Conservation (phyloP, 805 yeast species). For the Cyberlindnera samutprakarnensis region DNA sequence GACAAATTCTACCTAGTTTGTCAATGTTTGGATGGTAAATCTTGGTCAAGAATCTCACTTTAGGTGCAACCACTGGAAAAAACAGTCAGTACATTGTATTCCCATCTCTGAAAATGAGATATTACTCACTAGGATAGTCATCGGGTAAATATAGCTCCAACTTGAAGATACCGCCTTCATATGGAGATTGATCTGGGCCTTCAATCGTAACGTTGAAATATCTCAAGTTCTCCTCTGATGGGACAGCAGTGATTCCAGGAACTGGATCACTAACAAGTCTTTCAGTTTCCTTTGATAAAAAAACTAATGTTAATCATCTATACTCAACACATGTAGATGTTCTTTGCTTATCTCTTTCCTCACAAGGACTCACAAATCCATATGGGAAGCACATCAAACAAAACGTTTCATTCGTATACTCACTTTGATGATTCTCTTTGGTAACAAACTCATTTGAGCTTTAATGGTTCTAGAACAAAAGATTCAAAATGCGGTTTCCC, state of each 20-base stretch:
- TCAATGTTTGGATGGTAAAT: slow-evolving; percentile 97
- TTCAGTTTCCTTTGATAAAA: slow-evolving; percentile 65
- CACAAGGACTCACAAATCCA: too few relatives aligned
- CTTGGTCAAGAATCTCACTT: slow-evolving; percentile 86
- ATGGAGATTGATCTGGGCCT: slow-evolving; percentile 89
- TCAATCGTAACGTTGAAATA: slow-evolving; percentile 88
- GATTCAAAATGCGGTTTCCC: too few relatives aligned
- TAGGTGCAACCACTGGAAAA: slow-evolving; percentile 76
- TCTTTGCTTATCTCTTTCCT: background rate
- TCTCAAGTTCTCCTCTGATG: slow-evolving; percentile 90
- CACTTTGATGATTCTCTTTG: slow-evolving; percentile 87
- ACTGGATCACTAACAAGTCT: slow-evolving; percentile 90
- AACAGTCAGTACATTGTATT: slow-evolving; percentile 10
- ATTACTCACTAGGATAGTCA: slow-evolving; percentile 73
- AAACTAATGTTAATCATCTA: too few relatives aligned
- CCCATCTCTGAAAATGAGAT: too few relatives aligned
- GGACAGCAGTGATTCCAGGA: slow-evolving; percentile 88
- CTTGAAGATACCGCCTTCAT: slow-evolving; percentile 76
- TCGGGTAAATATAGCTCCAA: slow-evolving; percentile 88
- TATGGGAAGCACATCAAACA: too few relatives aligned
- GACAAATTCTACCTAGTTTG: slow-evolving; percentile 88
- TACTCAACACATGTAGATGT: too few relatives aligned
- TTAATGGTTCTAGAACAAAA: too few relatives aligned
- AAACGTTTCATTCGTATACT: too few relatives aligned
- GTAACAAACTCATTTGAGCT: slow-evolving; percentile 26